Evolutionary conservation across 495 filamentous ascomycete genomes (phyloP).

Genomic region (Articulospora tetracladia): DNA sequence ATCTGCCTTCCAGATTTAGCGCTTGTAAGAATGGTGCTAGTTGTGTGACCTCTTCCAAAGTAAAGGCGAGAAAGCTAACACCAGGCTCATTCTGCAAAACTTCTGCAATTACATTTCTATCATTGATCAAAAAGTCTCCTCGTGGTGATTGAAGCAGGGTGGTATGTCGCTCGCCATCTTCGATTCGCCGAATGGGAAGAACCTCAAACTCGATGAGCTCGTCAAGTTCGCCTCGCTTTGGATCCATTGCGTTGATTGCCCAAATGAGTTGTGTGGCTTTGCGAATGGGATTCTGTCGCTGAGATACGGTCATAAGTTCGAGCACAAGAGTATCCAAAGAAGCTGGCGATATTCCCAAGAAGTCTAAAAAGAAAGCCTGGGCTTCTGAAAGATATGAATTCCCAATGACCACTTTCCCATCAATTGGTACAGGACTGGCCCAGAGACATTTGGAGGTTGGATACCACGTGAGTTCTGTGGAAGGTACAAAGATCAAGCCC

Average conservation of each 20-base stretch:
- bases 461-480: not conserved
- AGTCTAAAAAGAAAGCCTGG: constrained; percentile 1
- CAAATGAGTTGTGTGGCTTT: constrained; percentile 3
- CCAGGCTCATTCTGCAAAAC: no score
- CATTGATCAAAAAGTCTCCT: no score
- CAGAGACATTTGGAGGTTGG: constrained; percentile 15
- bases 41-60: constrained; percentile 28
- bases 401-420: not conserved
- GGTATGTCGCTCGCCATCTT: no score
- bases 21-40: constrained; percentile 34
- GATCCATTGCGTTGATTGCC: constrained; percentile 13
- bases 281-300: not conserved
- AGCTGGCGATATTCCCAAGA: constrained; percentile 14
- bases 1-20: constrained; percentile 29
- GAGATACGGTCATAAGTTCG: constrained; percentile 1
- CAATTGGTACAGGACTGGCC: constrained; percentile 11
- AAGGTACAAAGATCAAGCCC: constrained; percentile 3
- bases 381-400: not conserved
- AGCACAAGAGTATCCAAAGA: constrained; percentile 8
- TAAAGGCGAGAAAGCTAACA: constrained; percentile 36
- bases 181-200: not conserved
- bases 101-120: no score
- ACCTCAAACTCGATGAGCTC: not conserved
- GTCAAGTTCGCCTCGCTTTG: not conserved
- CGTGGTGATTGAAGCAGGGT: no score